Conservation (phyloP, 2,329 filamentous ascomycete species). For the Aureobasidium sp. region DNA sequence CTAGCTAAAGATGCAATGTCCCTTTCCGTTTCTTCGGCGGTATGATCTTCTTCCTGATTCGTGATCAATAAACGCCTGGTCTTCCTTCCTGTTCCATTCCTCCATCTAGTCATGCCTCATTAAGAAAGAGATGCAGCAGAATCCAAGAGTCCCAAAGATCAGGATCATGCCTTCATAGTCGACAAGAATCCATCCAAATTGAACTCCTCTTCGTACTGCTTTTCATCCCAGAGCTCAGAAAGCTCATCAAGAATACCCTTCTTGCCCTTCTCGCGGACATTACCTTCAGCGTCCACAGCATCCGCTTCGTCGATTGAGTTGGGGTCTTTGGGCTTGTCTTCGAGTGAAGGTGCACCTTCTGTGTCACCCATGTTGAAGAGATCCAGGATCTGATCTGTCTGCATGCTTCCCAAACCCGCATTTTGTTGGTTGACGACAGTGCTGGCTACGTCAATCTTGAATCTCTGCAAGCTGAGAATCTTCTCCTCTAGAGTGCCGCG, state of each 20-base stretch:
- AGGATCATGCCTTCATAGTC: constrained; percentile 62
- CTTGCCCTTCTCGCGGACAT: constrained; percentile 90
- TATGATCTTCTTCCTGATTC: background rate
- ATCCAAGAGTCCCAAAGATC: background rate
- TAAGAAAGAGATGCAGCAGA: background rate
- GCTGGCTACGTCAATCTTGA: constrained; percentile 98
- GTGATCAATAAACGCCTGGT: background rate
- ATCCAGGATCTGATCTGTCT: constrained; percentile 95
- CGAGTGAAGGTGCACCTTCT: constrained; percentile 32
- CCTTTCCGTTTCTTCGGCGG: background rate
- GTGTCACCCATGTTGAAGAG: constrained; percentile 88
- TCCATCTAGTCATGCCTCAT: constrained; percentile 2
- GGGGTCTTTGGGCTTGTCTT: constrained; percentile 39
- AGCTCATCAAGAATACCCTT: constrained; percentile 94
- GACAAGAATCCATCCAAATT: constrained; percentile 92
- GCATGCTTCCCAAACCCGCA: constrained; percentile 88
- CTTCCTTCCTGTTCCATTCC: background rate
- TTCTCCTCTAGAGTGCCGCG: constrained; percentile 96
- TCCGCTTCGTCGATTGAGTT: constrained; percentile 71
- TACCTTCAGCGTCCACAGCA: constrained; percentile 70
- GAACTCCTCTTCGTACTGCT: constrained; percentile 97
- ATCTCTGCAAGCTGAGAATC: constrained; percentile 90
- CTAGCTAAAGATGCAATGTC: background rate
- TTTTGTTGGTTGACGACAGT: constrained; percentile 99
- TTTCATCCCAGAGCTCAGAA: constrained; percentile 94